phyloP scores from a whole-genome alignment of 495 filamentous ascomycete genomes.

The Penicillium cataractarum region DNA sequence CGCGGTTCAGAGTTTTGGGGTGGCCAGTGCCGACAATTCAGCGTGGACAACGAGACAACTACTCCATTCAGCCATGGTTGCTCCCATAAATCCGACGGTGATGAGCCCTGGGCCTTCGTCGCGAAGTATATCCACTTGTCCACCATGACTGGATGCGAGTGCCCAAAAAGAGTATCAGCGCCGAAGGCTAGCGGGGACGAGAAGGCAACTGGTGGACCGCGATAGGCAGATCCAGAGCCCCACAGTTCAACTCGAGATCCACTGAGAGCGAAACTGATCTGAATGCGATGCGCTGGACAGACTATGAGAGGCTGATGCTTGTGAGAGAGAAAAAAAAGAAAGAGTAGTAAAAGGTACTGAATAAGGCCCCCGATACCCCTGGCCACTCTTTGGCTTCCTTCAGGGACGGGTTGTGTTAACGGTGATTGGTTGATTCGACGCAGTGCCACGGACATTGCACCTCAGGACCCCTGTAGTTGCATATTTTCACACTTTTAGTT shows the following conservation, averaged over 20 bases:
- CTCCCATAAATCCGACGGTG: conserved; percentile 6
- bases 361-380: not conserved
- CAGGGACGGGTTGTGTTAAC: conserved; percentile 2
- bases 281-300: conserved; percentile 9
- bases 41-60: conserved; percentile 11
- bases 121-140: conserved; percentile 10
- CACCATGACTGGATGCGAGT: conserved; percentile 11
- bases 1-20: conserved; percentile 1
- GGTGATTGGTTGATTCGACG: not conserved
- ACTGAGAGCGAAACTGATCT: conserved; percentile 23
- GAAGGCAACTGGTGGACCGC: conserved; percentile 6
- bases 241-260: conserved; percentile 30
- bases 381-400: not conserved
- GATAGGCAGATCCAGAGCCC: conserved; percentile 36
- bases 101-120: conserved; percentile 15
- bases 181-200: conserved; percentile 26
- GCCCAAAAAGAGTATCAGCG: conserved; percentile 26
- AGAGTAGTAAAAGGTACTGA: conserved; percentile 1
- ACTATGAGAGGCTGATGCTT: conserved; percentile 17
- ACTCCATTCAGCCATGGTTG: conserved; percentile 2
- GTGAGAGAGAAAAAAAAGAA: not conserved
- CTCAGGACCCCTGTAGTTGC: not conserved
- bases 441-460: not conserved
- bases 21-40: conserved; percentile 10
- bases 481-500: not conserved